Percentiles rank a stretch among this genome's conserved stretches.
These are phyloP conservation scores for Paramecium octaurelia DNA, from an alignment of 73 alveolate species.

Conservation along the genomic window DNA sequence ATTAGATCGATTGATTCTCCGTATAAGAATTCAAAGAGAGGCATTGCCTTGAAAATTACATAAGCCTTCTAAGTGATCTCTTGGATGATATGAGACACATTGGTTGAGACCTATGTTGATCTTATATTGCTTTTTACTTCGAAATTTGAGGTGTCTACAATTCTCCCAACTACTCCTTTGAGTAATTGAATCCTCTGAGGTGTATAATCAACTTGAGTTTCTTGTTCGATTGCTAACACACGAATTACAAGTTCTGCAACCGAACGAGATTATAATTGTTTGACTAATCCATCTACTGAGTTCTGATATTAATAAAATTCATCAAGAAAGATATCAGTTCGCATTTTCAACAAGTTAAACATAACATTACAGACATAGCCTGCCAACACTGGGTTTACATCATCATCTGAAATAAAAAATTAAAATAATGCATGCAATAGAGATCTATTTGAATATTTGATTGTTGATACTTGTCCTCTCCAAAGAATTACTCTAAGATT, in stretches of 20 bases:
- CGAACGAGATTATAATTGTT: not conserved
- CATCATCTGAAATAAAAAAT: not conserved
- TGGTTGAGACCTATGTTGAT: not conserved
- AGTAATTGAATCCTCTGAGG: not conserved
- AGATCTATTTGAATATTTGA: not conserved
- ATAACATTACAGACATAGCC: constrained; percentile 29
- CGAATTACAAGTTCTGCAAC: not conserved
- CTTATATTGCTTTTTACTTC: not conserved
- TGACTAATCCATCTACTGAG: not conserved
- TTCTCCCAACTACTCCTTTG: not conserved
- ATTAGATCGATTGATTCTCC: not conserved
- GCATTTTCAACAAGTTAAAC: not conserved
- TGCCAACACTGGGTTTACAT: constrained; percentile 24
- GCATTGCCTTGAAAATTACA: not conserved
- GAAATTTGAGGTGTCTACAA: not conserved
- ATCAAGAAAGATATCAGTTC: not conserved
- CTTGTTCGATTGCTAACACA: not conserved
- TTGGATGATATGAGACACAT: not conserved
- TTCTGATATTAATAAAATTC: not conserved
- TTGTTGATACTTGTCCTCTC: not conserved
- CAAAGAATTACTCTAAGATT: not conserved
- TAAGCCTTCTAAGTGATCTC: not conserved
- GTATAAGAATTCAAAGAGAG: not conserved
- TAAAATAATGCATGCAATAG: not conserved
- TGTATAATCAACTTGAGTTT: not conserved